Percentiles rank a stretch among this genome's conserved stretches.
Conservation (phyloP, 768 basidiomycete genomes). For the Amylocystis lapponica region DNA sequence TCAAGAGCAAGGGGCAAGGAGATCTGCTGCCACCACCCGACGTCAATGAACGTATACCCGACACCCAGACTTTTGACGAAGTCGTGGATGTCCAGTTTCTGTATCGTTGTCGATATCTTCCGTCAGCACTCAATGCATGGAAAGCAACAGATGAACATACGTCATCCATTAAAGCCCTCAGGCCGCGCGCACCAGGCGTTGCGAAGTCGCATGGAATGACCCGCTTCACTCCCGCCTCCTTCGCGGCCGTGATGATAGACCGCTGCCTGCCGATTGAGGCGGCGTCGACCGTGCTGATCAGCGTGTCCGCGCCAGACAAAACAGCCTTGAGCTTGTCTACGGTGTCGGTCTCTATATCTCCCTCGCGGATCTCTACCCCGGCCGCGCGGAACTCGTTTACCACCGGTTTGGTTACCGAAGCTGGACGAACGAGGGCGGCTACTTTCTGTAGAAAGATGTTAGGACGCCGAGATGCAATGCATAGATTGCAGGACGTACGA, state of each 20-base stretch:
- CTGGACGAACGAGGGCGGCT: slow-evolving; percentile 8
- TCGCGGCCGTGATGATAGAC: slow-evolving; percentile 13
- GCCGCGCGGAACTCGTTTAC: background rate
- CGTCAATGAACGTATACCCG: slow-evolving; percentile 27
- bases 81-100: slow-evolving; percentile 26
- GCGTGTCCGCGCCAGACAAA: slow-evolving; percentile 13
- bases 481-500: slow-evolving; percentile 9
- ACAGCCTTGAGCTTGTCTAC: slow-evolving; percentile 9
- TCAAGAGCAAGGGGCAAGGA: slow-evolving; percentile 3
- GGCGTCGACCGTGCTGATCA: slow-evolving; percentile 11
- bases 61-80: slow-evolving; percentile 20
- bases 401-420: slow-evolving; percentile 13
- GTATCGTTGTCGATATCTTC: background rate
- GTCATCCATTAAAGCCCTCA: slow-evolving; percentile 9
- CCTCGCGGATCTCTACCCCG: slow-evolving; percentile 7
- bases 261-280: slow-evolving; percentile 8
- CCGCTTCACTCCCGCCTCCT: slow-evolving; percentile 14
- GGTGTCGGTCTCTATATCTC: slow-evolving; percentile 2
- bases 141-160: background rate
- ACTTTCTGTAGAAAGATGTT: slow-evolving; percentile 7
- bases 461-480: background rate
- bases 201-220: slow-evolving; percentile 22
- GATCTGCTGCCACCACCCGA: slow-evolving; percentile 28
- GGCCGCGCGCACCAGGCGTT: slow-evolving; percentile 9
- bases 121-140: background rate